Conservation (phyloP, 108 stramenopile genomes). For the Nitzschia sp. region DNA sequence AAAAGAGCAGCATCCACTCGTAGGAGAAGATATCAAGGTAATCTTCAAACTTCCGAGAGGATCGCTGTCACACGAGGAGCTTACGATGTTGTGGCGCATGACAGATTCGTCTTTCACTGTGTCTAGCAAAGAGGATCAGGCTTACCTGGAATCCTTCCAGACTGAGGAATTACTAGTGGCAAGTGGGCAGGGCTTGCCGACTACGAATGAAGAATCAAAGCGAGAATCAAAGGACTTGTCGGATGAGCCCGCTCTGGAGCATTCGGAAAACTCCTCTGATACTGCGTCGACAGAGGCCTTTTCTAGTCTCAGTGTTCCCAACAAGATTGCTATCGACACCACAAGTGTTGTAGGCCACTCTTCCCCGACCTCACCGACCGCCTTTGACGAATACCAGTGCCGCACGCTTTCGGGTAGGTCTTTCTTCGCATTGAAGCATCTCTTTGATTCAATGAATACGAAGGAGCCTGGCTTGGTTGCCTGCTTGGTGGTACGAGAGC, state of each 20-base stretch:
- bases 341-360: neutral
- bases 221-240: neutral
- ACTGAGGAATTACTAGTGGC: neutral
- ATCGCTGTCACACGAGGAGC: neutral
- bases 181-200: neutral
- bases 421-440: constrained; percentile 18
- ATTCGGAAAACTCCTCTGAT: neutral
- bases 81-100: constrained; percentile 27
- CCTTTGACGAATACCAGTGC: neutral
- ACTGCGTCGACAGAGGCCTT: neutral
- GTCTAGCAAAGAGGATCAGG: constrained; percentile 12
- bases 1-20: neutral
- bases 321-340: neutral
- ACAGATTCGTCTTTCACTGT: constrained; percentile 15
- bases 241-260: neutral
- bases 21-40: constrained; percentile 15
- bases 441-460: constrained; percentile 26
- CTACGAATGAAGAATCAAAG: too few species aligned
- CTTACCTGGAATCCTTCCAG: neutral
- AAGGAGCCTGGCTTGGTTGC: constrained; percentile 1
- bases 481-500: constrained; percentile 14
- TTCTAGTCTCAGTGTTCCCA: neutral
- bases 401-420: constrained; percentile 18
- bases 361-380: neutral
- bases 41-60: constrained; percentile 17